These are phyloP conservation scores for Ballota nigra DNA, from an alignment of 257 asterid species.

Conservation along the genomic window DNA sequence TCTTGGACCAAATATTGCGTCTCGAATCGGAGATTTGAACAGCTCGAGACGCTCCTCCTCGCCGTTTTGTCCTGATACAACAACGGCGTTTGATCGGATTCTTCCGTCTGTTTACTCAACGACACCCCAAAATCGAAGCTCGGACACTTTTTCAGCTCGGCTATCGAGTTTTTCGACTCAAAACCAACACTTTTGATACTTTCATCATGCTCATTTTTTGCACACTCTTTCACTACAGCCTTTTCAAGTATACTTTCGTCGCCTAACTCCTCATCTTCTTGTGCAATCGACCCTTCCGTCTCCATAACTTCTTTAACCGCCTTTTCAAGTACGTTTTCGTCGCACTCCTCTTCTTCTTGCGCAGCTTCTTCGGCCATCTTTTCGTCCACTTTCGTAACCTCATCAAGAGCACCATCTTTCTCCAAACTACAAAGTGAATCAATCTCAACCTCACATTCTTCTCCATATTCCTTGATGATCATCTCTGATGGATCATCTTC, in stretches of 20 bases:
- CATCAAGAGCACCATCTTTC: background rate
- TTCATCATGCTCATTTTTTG: background rate
- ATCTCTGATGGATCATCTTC: constrained; percentile 3
- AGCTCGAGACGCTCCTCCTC: constrained; percentile 52
- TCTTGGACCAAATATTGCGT: constrained; percentile 38
- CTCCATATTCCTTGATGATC: constrained; percentile 18
- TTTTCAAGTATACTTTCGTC: constrained; percentile 14
- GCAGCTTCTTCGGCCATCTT: background rate
- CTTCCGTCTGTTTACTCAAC: constrained; percentile 36
- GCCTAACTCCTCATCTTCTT: constrained; percentile 10
- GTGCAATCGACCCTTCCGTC: background rate
- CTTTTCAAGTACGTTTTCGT: background rate
- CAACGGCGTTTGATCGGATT: constrained; percentile 73
- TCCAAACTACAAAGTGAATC: background rate
- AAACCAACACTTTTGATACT: constrained; percentile 5
- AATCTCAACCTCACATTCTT: background rate
- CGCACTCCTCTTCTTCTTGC: background rate
- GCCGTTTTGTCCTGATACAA: constrained; percentile 49
- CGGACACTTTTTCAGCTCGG: constrained; percentile 53
- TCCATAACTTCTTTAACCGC: background rate
- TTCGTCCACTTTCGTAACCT: background rate
- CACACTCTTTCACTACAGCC: constrained; percentile 9
- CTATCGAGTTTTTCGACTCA: constrained; percentile 20
- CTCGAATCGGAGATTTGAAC: constrained; percentile 28
- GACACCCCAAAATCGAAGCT: constrained; percentile 64